Base-by-base conservation (phyloP, 2,329 filamentous ascomycete species). In the Monosporascus sp. region DNA sequence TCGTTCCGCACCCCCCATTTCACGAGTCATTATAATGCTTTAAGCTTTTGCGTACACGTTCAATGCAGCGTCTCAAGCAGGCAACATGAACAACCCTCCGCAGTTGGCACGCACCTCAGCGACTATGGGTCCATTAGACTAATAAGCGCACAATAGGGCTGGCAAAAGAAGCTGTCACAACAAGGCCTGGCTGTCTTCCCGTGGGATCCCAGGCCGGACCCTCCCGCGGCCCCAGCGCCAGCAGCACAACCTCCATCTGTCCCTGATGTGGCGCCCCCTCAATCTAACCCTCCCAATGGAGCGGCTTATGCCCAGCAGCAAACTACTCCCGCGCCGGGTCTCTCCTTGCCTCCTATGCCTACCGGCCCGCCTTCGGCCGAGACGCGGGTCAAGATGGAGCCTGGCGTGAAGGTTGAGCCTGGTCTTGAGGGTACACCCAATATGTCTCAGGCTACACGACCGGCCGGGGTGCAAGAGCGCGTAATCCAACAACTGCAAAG, bases 81-180 rank as follows among this genome's bases (percentile, higher is more conserved):
- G 9, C 9, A 35, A 35, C 31, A 35, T 35, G 31, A 35, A 14
- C 9, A 14, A 5, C 9, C 27, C 27, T 35, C 31, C 11, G 31
- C 31, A 37, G 43, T 49, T 17, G 36, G 51, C 54, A 38, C 44
- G 41, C 37, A 50, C 39, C 48, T 43, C 35, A 8, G 31, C 45
- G 18, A 38, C 37, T 31, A n/a, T 50, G 46, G 24, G 24, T 41
- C 39, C 22, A 5, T 44, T 43, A 52, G 18, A 50, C 58, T 64
- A 53, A 62, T 54, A 54, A n/a, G 20, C 51, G 48, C 27, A 44
- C 50, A 43, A 57, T 68, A 97, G 92, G 89, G 87, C 74, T 99
- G 94, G 94, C 92, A 97, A 77, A 80, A 86, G 64, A 97, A 95
- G 73, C 80, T 99, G 37, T 88, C 92, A 1, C 84, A 85, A 62